Evolutionary conservation across 2,329 filamentous ascomycete genomes (phyloP).

Genomic region (Penicillium sp.): DNA sequence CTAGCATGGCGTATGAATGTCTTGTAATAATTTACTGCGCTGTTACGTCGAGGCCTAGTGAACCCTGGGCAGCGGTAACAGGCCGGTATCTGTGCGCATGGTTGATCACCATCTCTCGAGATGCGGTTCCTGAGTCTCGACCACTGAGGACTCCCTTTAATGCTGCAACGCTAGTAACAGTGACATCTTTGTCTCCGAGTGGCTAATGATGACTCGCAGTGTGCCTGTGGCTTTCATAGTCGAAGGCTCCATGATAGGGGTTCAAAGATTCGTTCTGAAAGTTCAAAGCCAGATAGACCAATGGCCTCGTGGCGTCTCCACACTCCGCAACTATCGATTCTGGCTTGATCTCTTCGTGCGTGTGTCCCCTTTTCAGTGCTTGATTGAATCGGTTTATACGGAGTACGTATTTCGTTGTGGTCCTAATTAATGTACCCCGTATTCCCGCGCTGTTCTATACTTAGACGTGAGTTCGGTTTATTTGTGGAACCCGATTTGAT

Average conservation of each 20-base stretch:
- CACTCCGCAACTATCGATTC: conserved; percentile 14
- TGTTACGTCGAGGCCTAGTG: neutral
- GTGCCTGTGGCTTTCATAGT: neutral
- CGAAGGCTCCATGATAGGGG: conserved; percentile 18
- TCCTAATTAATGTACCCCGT: neutral
- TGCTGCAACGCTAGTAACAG: conserved; percentile 5
- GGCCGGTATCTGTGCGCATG: conserved; percentile 5
- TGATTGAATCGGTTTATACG: neutral
- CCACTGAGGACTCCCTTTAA: conserved; percentile 2
- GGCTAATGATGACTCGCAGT: neutral
- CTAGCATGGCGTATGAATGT: neutral
- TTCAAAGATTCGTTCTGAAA: neutral
- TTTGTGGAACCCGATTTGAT: neutral
- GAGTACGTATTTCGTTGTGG: too few relatives aligned
- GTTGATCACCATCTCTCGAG: conserved; percentile 12
- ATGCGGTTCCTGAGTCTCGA: conserved; percentile 7
- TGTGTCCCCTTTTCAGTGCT: conserved; percentile 11
- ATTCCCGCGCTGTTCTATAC: neutral
- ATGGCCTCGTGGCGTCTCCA: conserved; percentile 21
- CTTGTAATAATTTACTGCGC: neutral
- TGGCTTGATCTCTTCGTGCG: conserved; percentile 5
- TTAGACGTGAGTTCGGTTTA: neutral
- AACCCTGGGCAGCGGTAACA: neutral
- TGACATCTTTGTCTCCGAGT: neutral
- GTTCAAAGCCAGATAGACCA: conserved; percentile 1